phyloP scores from a whole-genome alignment of 2,329 filamentous ascomycete species.

The Fonsecaea multimorphosa region DNA sequence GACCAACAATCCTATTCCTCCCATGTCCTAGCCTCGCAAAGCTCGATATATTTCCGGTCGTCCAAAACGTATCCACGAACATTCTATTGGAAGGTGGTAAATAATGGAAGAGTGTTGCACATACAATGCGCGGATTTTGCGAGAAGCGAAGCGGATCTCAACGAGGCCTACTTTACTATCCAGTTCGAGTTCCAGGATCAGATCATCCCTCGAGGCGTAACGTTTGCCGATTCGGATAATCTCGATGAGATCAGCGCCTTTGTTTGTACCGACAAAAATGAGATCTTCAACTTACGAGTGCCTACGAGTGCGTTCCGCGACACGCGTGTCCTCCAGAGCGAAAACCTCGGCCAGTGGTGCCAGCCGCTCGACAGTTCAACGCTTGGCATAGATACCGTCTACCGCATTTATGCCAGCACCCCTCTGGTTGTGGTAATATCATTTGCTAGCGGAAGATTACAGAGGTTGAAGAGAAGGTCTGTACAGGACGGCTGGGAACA shows the following conservation, averaged over 20 bases:
- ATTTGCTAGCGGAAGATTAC: constrained; percentile 53
- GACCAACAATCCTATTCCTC: constrained; percentile 72
- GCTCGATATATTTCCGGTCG: constrained; percentile 83
- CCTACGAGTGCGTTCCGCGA: constrained; percentile 78
- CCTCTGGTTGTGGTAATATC: constrained; percentile 78
- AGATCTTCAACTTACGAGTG: constrained; percentile 83
- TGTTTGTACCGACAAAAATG: constrained; percentile 76
- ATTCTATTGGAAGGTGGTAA: constrained; percentile 89
- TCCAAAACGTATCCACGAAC: constrained; percentile 77
- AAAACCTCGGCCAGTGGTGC: constrained; percentile 77
- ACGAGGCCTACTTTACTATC: constrained; percentile 75
- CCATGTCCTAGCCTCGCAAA: constrained; percentile 75
- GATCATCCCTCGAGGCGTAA: constrained; percentile 78
- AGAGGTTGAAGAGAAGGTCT: constrained; percentile 71
- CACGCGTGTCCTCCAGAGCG: constrained; percentile 70
- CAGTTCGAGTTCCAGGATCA: constrained; percentile 76
- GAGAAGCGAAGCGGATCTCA: constrained; percentile 65
- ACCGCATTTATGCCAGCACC: constrained; percentile 77
- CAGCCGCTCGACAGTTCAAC: constrained; percentile 68
- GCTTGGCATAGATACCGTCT: constrained; percentile 72
- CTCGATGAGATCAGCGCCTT: constrained; percentile 80
- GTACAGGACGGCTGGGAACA: constrained; percentile 57
- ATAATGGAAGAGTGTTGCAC: constrained; percentile 79
- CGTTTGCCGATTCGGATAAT: constrained; percentile 78
- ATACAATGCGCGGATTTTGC: constrained; percentile 82